phyloP scores from a whole-genome alignment of 192 early-diverging fungal species.

The Globomyces pollinis-pini region DNA sequence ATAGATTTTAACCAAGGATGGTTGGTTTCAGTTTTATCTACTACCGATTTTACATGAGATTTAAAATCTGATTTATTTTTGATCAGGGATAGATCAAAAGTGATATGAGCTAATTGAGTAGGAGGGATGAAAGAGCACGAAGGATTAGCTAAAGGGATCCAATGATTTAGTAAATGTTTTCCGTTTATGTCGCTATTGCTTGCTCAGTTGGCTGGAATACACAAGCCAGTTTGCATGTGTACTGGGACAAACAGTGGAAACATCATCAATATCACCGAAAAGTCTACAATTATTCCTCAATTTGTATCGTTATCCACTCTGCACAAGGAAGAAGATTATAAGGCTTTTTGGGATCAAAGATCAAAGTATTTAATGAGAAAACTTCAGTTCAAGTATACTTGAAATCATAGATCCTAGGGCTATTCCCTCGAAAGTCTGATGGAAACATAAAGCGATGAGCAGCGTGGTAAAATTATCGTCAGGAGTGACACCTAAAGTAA shows the following conservation, averaged over 20 bases:
- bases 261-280: not conserved
- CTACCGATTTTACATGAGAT: constrained; percentile 49
- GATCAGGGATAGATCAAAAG: constrained; percentile 54
- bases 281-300: not conserved
- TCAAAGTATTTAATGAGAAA: constrained; percentile 83
- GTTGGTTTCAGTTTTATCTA: constrained; percentile 62
- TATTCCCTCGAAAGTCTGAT: constrained; percentile 39
- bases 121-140: constrained; percentile 56
- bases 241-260: constrained; percentile 5
- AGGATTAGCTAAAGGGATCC: too few relatives aligned
- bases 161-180: constrained; percentile 89
- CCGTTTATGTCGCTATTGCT: constrained; percentile 85
- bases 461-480: constrained; percentile 22
- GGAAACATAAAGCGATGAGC: constrained; percentile 37
- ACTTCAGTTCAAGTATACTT: too few relatives aligned
- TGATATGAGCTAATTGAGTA: constrained; percentile 62
- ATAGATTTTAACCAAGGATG: constrained; percentile 78
- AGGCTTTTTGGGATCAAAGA: not conserved
- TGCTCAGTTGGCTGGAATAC: not conserved
- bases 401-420: constrained; percentile 24
- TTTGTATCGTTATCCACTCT: not conserved
- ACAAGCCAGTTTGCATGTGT: constrained; percentile 8
- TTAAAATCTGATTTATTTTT: constrained; percentile 11
- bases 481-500: constrained; percentile 32
- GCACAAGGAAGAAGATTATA: not conserved